A percentile compares a stretch with the other conserved stretches of the same genome.
Evolutionary conservation across 148 eudicot genomes (phyloP).

Genomic region (Rhododendron mucronatum): DNA sequence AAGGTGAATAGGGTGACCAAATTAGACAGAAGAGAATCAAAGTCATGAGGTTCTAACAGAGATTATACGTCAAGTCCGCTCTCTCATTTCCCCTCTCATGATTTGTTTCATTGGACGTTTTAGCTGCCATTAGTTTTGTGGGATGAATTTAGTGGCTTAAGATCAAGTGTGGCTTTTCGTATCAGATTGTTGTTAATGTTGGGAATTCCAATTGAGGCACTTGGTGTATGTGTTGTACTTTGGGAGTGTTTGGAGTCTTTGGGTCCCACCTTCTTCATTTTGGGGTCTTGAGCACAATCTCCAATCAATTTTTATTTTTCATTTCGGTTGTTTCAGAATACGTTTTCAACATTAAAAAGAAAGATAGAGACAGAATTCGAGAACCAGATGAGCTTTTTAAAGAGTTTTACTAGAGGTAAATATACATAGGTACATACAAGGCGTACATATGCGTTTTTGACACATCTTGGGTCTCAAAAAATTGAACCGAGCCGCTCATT

Average conservation of each 20-base stretch:
- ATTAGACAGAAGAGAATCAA: not conserved
- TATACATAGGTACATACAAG: too few relatives aligned
- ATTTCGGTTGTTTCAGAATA: too few relatives aligned
- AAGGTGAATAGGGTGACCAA: not conserved
- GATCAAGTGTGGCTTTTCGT: not conserved
- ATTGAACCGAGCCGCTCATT: too few relatives aligned
- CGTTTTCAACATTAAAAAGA: too few relatives aligned
- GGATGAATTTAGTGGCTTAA: not conserved
- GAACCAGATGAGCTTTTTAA: too few relatives aligned
- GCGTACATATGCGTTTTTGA: too few relatives aligned
- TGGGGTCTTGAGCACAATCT: too few relatives aligned
- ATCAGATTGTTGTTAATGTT: not conserved
- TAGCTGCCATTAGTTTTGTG: not conserved
- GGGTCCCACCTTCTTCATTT: too few relatives aligned
- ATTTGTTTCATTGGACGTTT: not conserved
- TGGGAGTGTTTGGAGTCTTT: not conserved
- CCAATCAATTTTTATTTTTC: too few relatives aligned
- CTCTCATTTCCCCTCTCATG: not conserved
- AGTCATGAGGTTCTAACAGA: not conserved
- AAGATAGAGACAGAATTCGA: too few relatives aligned
- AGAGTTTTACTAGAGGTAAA: too few relatives aligned
- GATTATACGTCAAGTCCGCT: not conserved
- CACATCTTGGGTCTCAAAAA: too few relatives aligned
- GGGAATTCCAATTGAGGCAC: not conserved
- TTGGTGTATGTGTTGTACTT: not conserved